These are phyloP conservation scores for Boletus huronensis DNA, from an alignment of 768 basidiomycete genomes.

Conservation along the genomic window DNA sequence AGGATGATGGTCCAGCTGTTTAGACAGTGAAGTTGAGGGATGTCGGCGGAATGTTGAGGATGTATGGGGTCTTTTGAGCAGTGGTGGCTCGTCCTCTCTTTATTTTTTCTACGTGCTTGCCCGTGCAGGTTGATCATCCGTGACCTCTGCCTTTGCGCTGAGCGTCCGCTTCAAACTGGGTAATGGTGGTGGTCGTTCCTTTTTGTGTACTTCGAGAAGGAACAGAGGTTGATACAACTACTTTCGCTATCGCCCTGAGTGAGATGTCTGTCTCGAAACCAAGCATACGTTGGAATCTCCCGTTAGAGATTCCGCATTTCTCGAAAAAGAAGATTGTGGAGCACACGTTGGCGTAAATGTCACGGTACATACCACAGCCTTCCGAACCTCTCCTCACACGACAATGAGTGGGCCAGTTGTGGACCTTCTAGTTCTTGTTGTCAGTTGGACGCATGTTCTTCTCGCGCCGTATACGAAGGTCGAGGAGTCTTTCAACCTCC, in stretches of 20 bases:
- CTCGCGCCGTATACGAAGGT: constrained; percentile 92
- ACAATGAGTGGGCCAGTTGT: constrained; percentile 28
- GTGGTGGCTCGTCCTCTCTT: constrained; percentile 48
- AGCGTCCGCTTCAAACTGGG: constrained; percentile 36
- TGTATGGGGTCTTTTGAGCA: constrained; percentile 35
- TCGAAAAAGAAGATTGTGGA: neutral
- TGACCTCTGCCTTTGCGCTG: constrained; percentile 37
- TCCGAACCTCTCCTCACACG: neutral
- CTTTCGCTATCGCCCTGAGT: constrained; percentile 35
- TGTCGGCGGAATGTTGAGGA: constrained; percentile 3
- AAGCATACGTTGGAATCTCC: neutral
- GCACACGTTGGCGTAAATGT: neutral
- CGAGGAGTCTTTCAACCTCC: constrained; percentile 95
- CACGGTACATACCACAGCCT: too few species aligned
- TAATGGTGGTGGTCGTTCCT: constrained; percentile 54
- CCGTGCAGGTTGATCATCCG: constrained; percentile 35
- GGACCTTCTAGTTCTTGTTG: constrained; percentile 49
- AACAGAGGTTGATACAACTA: constrained; percentile 60
- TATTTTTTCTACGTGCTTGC: constrained; percentile 36
- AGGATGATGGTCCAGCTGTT: constrained; percentile 30
- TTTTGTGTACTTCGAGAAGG: constrained; percentile 47
- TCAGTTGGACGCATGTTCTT: constrained; percentile 64
- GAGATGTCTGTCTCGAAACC: neutral
- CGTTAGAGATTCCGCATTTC: neutral
- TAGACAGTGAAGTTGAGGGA: constrained; percentile 1